Evolutionary conservation across 2,329 filamentous ascomycete species (phyloP), one percentile per base, ranked within the genome.

Genomic region (Magnaporthales sp.): DNA sequence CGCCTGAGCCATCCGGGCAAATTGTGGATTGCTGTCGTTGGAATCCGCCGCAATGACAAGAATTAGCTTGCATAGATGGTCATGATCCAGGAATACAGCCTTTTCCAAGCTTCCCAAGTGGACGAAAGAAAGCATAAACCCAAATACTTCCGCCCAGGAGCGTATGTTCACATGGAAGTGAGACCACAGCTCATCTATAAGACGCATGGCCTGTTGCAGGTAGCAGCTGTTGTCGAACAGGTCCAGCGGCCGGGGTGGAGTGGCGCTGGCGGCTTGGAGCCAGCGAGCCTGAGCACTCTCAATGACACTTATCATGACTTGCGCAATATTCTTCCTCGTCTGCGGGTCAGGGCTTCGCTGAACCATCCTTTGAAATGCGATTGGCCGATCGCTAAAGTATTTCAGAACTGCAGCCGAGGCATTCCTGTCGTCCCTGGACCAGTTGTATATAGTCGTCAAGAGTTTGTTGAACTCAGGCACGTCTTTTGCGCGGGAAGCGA

Each of bases 101-200:
- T 84, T 80, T 74, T 92, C 88, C 5, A 80, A 74, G 3, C 80
- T 76, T 0, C 90, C 89, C 66, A 91, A 76, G 62, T 79, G 80
- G 15, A 87, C 86, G 73, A 93, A 89, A n/a, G 79, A 79, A n/a
- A 84, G 73, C 68, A 93, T 80, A n/a, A 90, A 82, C 13, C 84
- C 84, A 73, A 94, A 94, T 67, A 89, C 89, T 72, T 94, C 91
- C 58, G 88, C 85, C 91, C 91, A 95, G 3, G 90, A 84, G 67
- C 88, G 85, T 30, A 86, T 78, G 62, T 83, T 80, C 2, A 79
- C 76, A 68, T 91, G 86, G 67, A 92, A 86, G n/a, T 77, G 79
- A 3, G 83, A 78, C 85, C 87, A 92, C 3, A 91, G 75, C 26
- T 80, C 64, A 30, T 54, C 30, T 30, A 65, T 60, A 26, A 65